Evolutionary conservation across 2,329 filamentous ascomycete genomes (phyloP).

Genomic region (Diaporthe aspalathi): DNA sequence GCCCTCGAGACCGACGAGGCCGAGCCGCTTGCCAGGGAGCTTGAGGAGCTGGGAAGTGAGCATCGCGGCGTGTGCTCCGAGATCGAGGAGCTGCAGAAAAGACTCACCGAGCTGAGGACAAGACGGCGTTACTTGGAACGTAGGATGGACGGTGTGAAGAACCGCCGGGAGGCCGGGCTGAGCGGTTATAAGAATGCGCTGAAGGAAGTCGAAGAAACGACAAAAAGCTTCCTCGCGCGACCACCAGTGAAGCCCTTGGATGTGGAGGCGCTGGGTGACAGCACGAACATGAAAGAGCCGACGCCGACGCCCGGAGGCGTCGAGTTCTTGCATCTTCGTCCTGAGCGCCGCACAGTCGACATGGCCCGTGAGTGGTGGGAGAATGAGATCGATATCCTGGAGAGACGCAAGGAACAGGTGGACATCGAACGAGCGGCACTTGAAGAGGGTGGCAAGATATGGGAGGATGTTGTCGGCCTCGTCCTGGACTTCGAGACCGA

Average conservation of each 20-base stretch:
- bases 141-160: conserved; percentile 72
- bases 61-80: conserved; percentile 66
- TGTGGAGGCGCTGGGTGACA: conserved; percentile 52
- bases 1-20: conserved; percentile 66
- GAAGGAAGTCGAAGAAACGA: conserved; percentile 72
- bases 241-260: conserved; percentile 68
- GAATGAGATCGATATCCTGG: conserved; percentile 68
- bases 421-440: conserved; percentile 73
- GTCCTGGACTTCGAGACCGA: conserved; percentile 74
- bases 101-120: conserved; percentile 69
- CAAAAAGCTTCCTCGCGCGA: conserved; percentile 67
- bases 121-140: conserved; percentile 69
- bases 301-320: conserved; percentile 53
- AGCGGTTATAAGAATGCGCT: conserved; percentile 78
- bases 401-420: conserved; percentile 65
- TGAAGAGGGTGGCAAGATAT: conserved; percentile 74
- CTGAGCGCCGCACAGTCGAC: conserved; percentile 73
- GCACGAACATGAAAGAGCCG: conserved; percentile 37
- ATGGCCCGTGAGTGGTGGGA: conserved; percentile 81
- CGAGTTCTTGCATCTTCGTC: conserved; percentile 70
- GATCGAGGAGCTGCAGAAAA: conserved; percentile 74
- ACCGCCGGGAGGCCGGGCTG: conserved; percentile 75
- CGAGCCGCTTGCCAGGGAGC: conserved; percentile 69
- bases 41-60: conserved; percentile 69
- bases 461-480: conserved; percentile 70